phyloP scores from a whole-genome alignment of 257 asterid species.

The Oldenlandia corymbosa region DNA sequence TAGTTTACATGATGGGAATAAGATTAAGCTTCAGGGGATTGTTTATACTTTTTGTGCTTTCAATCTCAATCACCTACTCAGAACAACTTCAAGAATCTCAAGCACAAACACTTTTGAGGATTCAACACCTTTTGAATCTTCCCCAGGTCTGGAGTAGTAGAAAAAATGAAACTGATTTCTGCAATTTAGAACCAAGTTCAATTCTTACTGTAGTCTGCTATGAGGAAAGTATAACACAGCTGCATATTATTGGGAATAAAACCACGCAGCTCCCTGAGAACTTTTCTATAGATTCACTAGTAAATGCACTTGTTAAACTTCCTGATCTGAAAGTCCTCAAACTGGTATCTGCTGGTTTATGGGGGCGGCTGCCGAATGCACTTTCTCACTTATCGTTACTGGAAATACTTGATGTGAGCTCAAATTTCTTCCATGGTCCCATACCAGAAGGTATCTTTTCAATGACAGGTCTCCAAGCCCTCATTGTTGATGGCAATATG shows the following conservation, averaged over 20 bases:
- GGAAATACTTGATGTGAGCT: slow-evolving; percentile 73
- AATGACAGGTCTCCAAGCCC: slow-evolving; percentile 50
- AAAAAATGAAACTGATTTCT: slow-evolving; percentile 51
- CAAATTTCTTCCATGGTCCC: slow-evolving; percentile 61
- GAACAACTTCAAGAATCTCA: slow-evolving; percentile 49
- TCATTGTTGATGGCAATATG: slow-evolving; percentile 59
- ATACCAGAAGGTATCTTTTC: slow-evolving; percentile 44
- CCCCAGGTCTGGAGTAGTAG: slow-evolving; percentile 41
- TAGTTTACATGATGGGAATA: slow-evolving; percentile 32
- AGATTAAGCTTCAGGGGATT: slow-evolving; percentile 6
- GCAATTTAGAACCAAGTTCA: slow-evolving; percentile 48
- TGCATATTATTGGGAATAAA: slow-evolving; percentile 57
- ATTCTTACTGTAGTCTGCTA: slow-evolving; percentile 67
- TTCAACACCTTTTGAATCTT: slow-evolving; percentile 43
- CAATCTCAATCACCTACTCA: slow-evolving; percentile 35
- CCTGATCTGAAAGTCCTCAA: slow-evolving; percentile 68
- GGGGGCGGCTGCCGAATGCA: slow-evolving; percentile 60
- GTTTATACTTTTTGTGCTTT: slow-evolving; percentile 22
- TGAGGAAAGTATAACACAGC: slow-evolving; percentile 62
- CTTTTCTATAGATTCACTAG: slow-evolving; percentile 64
- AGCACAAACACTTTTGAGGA: slow-evolving; percentile 40
- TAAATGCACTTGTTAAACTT: slow-evolving; percentile 45
- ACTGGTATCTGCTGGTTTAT: slow-evolving; percentile 74
- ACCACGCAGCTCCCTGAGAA: slow-evolving; percentile 39
- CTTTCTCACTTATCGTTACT: slow-evolving; percentile 47